Evolutionary conservation across 768 basidiomycete genomes (phyloP).

Genomic region (Serendipita sp.): DNA sequence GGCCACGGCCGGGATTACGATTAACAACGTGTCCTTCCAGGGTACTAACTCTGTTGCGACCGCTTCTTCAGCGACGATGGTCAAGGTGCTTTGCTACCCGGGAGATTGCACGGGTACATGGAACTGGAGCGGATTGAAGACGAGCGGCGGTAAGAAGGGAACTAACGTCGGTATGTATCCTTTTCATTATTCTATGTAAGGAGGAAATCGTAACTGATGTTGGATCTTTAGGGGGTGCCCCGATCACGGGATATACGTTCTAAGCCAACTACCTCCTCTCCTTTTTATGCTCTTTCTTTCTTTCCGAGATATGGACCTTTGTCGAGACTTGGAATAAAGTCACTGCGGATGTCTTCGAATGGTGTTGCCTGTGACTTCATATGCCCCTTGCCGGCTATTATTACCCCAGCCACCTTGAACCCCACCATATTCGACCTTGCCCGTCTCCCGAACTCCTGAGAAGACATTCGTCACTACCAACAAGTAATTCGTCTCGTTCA

Average conservation of each 20-base stretch:
- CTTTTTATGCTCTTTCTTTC: too few relatives aligned
- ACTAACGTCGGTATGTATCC: not conserved
- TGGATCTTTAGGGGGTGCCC: not conserved
- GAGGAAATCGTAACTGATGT: too few relatives aligned
- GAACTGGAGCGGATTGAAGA: constrained; percentile 33
- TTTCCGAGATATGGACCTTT: too few relatives aligned
- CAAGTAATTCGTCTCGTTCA: too few relatives aligned
- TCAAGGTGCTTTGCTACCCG: constrained; percentile 41
- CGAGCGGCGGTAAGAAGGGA: constrained; percentile 30
- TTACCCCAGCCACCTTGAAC: too few relatives aligned
- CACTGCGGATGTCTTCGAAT: too few relatives aligned
- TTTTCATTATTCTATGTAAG: not conserved
- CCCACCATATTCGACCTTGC: too few relatives aligned
- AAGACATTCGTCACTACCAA: too few relatives aligned
- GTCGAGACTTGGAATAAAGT: too few relatives aligned
- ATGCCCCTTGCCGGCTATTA: too few relatives aligned
- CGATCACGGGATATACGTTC: not conserved
- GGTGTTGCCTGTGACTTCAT: too few relatives aligned
- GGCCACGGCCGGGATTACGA: constrained; percentile 24
- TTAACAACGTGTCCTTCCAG: constrained; percentile 22
- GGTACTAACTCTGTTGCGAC: constrained; percentile 29
- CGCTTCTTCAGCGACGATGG: constrained; percentile 25
- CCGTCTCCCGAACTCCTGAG: too few relatives aligned
- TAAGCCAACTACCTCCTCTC: not conserved
- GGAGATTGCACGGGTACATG: constrained; percentile 38